These are phyloP conservation scores for Jackrogersella minutella DNA, from an alignment of 495 filamentous ascomycete species.

Conservation along the genomic window DNA sequence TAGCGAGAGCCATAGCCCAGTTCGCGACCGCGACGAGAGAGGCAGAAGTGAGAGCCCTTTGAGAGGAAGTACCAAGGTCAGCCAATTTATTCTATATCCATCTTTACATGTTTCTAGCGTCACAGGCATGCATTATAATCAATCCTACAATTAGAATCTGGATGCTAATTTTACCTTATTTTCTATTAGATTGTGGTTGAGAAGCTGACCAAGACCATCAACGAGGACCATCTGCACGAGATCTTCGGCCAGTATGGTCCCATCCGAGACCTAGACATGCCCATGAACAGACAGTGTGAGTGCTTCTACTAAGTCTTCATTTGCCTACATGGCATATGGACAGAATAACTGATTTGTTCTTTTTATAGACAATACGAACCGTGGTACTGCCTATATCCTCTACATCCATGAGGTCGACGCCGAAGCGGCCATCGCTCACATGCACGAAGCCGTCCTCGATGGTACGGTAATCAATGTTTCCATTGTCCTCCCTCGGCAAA, in stretches of 20 bases:
- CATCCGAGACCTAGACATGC: conserved; percentile 87
- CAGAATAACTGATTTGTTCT: not conserved
- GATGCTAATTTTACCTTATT: conserved; percentile 23
- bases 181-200: conserved; percentile 86
- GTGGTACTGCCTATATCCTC: conserved; percentile 93
- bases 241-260: conserved; percentile 91
- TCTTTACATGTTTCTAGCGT: not conserved
- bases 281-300: conserved; percentile 86
- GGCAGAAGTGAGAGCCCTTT: conserved; percentile 48
- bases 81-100: conserved; percentile 26
- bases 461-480: conserved; percentile 88
- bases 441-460: conserved; percentile 98
- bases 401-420: conserved; percentile 81
- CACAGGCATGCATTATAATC: not conserved
- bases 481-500: conserved; percentile 87
- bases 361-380: conserved; percentile 79
- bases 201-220: conserved; percentile 95
- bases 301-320: not conserved
- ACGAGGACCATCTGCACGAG: conserved; percentile 83
- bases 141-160: not conserved
- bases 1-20: conserved; percentile 39
- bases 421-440: conserved; percentile 89
- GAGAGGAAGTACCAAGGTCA: conserved; percentile 49
- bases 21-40: conserved; percentile 44
- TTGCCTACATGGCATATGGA: too few relatives aligned